Base-by-base conservation (phyloP, 305 asterid genomes). In the Ajuga reptans region DNA sequence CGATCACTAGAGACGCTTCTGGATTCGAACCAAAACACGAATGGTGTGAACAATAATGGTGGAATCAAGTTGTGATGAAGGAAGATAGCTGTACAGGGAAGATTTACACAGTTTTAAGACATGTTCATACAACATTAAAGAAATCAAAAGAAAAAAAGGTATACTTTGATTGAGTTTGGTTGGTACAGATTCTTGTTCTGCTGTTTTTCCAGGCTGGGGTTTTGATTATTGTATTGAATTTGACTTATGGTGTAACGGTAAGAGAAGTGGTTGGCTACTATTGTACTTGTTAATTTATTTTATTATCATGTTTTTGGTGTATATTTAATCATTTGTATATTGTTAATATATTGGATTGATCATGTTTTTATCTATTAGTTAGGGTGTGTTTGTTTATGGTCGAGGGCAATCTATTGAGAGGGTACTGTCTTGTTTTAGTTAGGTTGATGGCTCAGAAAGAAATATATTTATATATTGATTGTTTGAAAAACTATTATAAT, bases 1-100 rank as follows among this genome's bases (percentile, higher is more conserved):
- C 83, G 87, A 54, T 91, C 97, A 65, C 79, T 91, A 4, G 96
- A 89, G 76, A 83, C 79, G 31, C 89, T 91, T 6, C 91, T 91
- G 27, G 95, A 79, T 54, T 78, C 92, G 50, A 88, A 78, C 78
- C 90, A 83, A 69, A 82, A 9, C 50, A 72, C 77, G 7, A 81
- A 72, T 58, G 72, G 76, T 12, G 47, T 21, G 10, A 81, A 64
- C 71, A 82, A 68, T 66, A 77, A 79, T 33, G 81, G 72, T 78
- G 86, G 82, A 60, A 85, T 86, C 65, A 75, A 61, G 72, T 92
- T 77, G 78, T 89, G 87, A 21, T 21, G 27, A 21, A 82, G 68
- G 10, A 56, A 70, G 66, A 72, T 54, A 79, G 75, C 75, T 87
- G 89, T 84, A 89, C 82, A 84, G 81, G 77, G 70, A 66, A 59